Evolutionary conservation across 306 rosid species (phyloP).

Genomic region (Cucumis melo): DNA sequence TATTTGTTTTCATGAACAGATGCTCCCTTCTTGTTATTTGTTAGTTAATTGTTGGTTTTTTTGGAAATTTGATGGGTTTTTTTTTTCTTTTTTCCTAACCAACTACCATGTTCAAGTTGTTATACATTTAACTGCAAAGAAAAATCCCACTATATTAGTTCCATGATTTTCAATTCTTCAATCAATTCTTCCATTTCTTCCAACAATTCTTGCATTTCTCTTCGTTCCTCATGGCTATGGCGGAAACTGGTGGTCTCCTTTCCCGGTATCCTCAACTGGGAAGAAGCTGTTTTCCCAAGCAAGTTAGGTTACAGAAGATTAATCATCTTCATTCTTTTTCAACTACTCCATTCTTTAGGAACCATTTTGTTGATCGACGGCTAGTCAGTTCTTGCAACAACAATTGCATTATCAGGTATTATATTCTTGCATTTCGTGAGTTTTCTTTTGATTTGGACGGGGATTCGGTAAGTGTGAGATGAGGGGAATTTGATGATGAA

Average conservation of each 20-base stretch:
- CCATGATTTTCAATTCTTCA: neutral
- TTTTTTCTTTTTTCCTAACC: too few relatives aligned
- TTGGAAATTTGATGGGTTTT: too few relatives aligned
- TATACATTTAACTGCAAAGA: too few relatives aligned
- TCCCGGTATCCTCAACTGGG: constrained; percentile 6
- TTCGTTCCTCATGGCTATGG: constrained; percentile 8
- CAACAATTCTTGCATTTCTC: neutral
- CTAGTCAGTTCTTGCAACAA: constrained; percentile 2
- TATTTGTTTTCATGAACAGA: neutral
- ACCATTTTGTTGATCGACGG: neutral
- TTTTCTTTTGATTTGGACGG: neutral
- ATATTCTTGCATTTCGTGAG: neutral
- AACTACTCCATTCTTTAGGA: constrained; percentile 7
- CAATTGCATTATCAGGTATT: constrained; percentile 18
- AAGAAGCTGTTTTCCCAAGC: constrained; percentile 5
- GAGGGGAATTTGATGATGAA: neutral
- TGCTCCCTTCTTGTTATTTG: too few relatives aligned
- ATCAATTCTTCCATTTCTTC: neutral
- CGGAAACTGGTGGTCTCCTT: constrained; percentile 10
- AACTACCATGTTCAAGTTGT: too few relatives aligned
- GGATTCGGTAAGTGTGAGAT: neutral
- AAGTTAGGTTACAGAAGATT: neutral
- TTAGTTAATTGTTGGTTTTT: too few relatives aligned
- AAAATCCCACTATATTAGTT: too few relatives aligned
- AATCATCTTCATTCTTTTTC: constrained; percentile 16